phyloP scores from a whole-genome alignment of 768 basidiomycete genomes.

The Rhodotorula graminis region DNA sequence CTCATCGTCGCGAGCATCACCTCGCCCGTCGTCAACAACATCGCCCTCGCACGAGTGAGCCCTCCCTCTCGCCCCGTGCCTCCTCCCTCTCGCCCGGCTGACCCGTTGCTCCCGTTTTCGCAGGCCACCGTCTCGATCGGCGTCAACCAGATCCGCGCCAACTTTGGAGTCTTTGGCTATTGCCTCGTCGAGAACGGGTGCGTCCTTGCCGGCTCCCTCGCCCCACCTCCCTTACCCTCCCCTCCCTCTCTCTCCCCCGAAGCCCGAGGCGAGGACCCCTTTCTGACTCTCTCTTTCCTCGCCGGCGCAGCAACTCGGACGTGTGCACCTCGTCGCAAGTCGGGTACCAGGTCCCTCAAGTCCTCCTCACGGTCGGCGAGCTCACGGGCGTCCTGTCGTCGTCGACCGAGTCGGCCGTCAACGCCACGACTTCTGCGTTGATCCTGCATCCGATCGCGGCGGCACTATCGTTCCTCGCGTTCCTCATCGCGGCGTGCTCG shows the following conservation, averaged over 20 bases:
- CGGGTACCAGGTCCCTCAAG: conserved; percentile 17
- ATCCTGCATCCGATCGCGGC: conserved; percentile 46
- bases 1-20: conserved; percentile 22
- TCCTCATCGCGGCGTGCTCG: conserved; percentile 45
- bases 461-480: conserved; percentile 45
- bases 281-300: not conserved
- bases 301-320: conserved; percentile 3
- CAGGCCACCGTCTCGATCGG: not conserved
- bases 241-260: too few relatives aligned
- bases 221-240: too few relatives aligned
- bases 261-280: too few relatives aligned
- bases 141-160: not conserved
- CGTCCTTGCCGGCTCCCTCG: not conserved
- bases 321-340: not conserved
- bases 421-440: conserved; percentile 43
- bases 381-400: conserved; percentile 1
- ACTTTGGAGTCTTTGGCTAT: conserved; percentile 24
- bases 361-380: not conserved
- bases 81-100: not conserved
- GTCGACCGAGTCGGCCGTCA: conserved; percentile 10
- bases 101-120: too few relatives aligned
- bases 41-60: conserved; percentile 12
- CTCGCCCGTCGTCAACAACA: conserved; percentile 10
- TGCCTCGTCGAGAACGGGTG: conserved; percentile 6
- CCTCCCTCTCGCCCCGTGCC: not conserved